Evolutionary conservation across 495 filamentous ascomycete species (phyloP), one percentile per base, ranked within the genome.

Genomic region (Alectoria sarmentosa): DNA sequence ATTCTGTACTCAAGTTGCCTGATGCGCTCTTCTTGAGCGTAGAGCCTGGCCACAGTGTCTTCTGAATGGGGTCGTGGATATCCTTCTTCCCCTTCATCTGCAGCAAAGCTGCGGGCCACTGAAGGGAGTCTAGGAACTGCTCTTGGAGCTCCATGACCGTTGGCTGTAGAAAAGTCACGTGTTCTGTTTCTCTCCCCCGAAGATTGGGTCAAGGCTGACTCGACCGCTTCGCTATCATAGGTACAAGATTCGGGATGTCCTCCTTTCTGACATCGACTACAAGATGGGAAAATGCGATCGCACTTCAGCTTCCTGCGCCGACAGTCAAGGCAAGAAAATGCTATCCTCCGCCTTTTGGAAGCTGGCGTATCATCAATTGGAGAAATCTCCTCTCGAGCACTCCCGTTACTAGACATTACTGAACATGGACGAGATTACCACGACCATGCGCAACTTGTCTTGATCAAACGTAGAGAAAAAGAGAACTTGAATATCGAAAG

Each of bases 291-390:
- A 32, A 58, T 62, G 26, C 73, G 73, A 60, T 77, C 76, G 49
- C 75, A 77, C 52, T 65, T 70, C 23, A 78, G 61, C 59, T 78
- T 78, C 26, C 74, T 74, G 11, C 66, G 67, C 32, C 75, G 68
- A 62, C 76, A 78, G 44, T 74, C 69, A 28, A 72, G 65, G 65
- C 76, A 77, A 4, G 76, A 67, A 38, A 74, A 67, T 17, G 69
- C 60, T 39, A 71, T 74, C 32, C 72, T 65, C 23, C 66, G 62
- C 55, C 66, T 52, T 58, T 68, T 68, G 28, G 58, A 36, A 56
- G 58, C 38, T 57, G 64, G 59, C 1, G 64, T 48, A 30, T 58
- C 59, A 17, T 66, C 52, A 46, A 58, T 59, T 30, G 39, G 52
- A 6, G 54, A 64, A 23, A 23, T 21, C 21, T 64, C 54, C 34